Percentiles rank a stretch among this genome's conserved stretches.
phyloP scores from a whole-genome alignment of 805 yeast genomes.

The Ogataea minuta region DNA sequence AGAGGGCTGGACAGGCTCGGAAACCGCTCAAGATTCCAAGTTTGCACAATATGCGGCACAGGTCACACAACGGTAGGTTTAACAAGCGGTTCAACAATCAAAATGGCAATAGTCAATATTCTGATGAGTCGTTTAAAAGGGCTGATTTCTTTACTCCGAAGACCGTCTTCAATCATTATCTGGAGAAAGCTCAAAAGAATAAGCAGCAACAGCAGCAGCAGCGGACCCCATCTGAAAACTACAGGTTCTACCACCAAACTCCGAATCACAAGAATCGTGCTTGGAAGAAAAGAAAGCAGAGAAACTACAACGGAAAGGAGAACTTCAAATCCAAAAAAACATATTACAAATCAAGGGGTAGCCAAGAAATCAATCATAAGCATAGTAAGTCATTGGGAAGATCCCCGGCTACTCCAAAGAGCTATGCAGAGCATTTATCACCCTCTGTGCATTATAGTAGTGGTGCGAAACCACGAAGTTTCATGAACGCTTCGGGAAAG shows the following conservation, averaged over 20 bases:
- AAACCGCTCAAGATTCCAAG: conserved; percentile 32
- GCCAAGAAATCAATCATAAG: conserved; percentile 7
- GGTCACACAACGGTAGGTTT: conserved; percentile 24
- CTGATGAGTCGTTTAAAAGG: conserved; percentile 40
- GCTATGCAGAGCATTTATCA: conserved; percentile 5
- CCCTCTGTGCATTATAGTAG: conserved; percentile 9
- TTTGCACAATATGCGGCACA: conserved; percentile 17
- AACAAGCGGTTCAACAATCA: conserved; percentile 14
- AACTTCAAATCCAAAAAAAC: conserved; percentile 21
- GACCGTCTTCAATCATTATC: conserved; percentile 64
- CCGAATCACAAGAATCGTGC: conserved; percentile 28
- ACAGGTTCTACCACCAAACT: conserved; percentile 20
- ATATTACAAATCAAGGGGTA: conserved; percentile 8
- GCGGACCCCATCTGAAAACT: conserved; percentile 6
- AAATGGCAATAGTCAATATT: neutral
- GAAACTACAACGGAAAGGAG: conserved; percentile 26
- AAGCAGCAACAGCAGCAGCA: conserved; percentile 26
- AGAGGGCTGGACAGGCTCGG: conserved; percentile 23
- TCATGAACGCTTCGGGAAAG: conserved; percentile 45
- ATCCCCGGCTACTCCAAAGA: conserved; percentile 12
- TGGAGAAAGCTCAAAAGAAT: conserved; percentile 58
- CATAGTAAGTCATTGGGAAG: conserved; percentile 27
- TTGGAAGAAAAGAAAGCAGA: conserved; percentile 30
- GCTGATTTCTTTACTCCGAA: conserved; percentile 80
- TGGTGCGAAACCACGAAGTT: conserved; percentile 21